Evolutionary conservation across 495 filamentous ascomycete genomes (phyloP).

Genomic region (Trichoderma parareesei): DNA sequence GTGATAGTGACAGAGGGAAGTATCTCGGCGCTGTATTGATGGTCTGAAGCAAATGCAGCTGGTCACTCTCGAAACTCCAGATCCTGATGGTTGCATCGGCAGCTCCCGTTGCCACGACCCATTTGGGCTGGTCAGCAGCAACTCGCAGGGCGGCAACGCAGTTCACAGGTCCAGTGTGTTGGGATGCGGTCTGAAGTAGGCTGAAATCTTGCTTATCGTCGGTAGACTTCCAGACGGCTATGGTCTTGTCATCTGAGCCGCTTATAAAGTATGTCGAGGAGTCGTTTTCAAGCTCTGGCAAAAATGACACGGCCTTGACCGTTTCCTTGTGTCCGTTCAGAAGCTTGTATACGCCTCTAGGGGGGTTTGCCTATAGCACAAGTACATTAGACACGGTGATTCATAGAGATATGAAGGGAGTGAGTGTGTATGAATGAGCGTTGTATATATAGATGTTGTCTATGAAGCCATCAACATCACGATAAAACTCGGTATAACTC

Average conservation of each 20-base stretch:
- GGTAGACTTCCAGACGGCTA: constrained; percentile 57
- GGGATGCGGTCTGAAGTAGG: constrained; percentile 17
- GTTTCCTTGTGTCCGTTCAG: constrained; percentile 74
- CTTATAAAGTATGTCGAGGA: constrained; percentile 54
- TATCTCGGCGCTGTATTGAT: constrained; percentile 67
- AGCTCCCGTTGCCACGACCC: constrained; percentile 59
- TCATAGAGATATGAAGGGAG: background rate
- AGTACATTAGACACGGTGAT: background rate
- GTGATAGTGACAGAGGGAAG: constrained; percentile 68
- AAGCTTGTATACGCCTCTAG: constrained; percentile 54
- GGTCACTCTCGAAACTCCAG: constrained; percentile 51
- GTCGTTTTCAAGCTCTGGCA: constrained; percentile 43
- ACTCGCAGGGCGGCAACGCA: constrained; percentile 54
- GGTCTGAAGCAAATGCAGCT: constrained; percentile 54
- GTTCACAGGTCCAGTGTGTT: constrained; percentile 71
- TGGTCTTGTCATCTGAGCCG: constrained; percentile 72
- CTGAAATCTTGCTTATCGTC: background rate
- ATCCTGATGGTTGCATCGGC: constrained; percentile 79
- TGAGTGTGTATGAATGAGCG: background rate
- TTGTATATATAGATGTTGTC: too few species aligned
- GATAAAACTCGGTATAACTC: constrained; percentile 25
- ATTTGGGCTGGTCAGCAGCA: constrained; percentile 16
- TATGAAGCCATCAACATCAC: background rate
- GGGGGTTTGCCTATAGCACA: constrained; percentile 36
- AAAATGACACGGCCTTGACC: constrained; percentile 79